These are phyloP conservation scores for Cercophora sp. DNA, from an alignment of 495 filamentous ascomycete genomes.

Conservation along the genomic window DNA sequence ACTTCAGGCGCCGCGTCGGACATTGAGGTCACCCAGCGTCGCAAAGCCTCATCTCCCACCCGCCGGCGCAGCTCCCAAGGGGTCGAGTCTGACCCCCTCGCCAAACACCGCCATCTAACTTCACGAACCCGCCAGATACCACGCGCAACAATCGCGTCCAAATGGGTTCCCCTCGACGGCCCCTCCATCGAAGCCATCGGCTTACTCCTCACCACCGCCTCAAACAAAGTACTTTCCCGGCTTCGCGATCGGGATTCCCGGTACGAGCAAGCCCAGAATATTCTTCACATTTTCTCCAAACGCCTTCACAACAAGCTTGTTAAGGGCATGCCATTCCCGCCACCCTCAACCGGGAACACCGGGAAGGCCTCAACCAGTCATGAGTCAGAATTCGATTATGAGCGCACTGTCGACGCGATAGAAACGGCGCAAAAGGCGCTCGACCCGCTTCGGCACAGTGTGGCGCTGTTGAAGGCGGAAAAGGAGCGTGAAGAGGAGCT, in stretches of 20 bases:
- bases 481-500: constrained; percentile 36
- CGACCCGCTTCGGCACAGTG: constrained; percentile 41
- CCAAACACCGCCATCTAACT: constrained; percentile 36
- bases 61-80: too few relatives aligned
- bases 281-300: constrained; percentile 30
- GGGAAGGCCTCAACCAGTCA: constrained; percentile 14
- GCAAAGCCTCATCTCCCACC: too few relatives aligned
- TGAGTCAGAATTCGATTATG: constrained; percentile 44
- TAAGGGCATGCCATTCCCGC: constrained; percentile 44
- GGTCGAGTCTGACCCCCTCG: neutral
- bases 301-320: constrained; percentile 34
- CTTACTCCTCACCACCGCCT: constrained; percentile 34
- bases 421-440: constrained; percentile 35
- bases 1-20: too few relatives aligned
- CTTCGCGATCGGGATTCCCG: constrained; percentile 32
- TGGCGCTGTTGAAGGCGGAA: constrained; percentile 38
- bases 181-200: constrained; percentile 35
- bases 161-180: constrained; percentile 40
- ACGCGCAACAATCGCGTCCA: constrained; percentile 39
- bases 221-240: constrained; percentile 37
- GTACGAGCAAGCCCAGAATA: constrained; percentile 33
- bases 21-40: too few relatives aligned
- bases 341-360: constrained; percentile 11
- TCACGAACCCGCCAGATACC: constrained; percentile 38
- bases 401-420: constrained; percentile 36